Percentiles rank a stretch among this genome's conserved stretches.
Evolutionary conservation across 2,329 filamentous ascomycete genomes (phyloP).

Genomic region (Alternaria arbusti): DNA sequence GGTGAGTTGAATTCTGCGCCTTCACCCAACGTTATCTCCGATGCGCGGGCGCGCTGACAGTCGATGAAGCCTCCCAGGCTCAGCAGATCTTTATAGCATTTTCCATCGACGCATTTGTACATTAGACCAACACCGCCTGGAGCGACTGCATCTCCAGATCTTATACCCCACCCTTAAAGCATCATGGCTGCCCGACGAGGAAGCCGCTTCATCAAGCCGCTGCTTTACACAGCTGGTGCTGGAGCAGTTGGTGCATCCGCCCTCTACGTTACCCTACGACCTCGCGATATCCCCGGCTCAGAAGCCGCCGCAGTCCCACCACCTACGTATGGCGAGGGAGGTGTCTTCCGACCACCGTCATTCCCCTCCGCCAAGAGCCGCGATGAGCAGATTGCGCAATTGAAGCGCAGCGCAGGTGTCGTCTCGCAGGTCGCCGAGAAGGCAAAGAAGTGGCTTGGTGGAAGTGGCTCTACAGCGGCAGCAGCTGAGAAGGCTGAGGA

Average conservation of each 20-base stretch:
- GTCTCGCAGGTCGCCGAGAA: slow-evolving; percentile 36
- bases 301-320: slow-evolving; percentile 73
- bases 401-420: slow-evolving; percentile 60
- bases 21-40: slow-evolving; percentile 13
- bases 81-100: slow-evolving; percentile 17
- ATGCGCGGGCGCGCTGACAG: slow-evolving; percentile 20
- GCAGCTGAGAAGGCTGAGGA: slow-evolving; percentile 42
- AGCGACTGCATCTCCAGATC: slow-evolving; percentile 1
- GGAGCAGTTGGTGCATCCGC: slow-evolving; percentile 61
- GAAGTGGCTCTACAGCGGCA: slow-evolving; percentile 33
- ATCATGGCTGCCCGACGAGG: slow-evolving; percentile 45
- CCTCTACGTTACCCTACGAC: slow-evolving; percentile 70
- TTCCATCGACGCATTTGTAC: slow-evolving; percentile 10
- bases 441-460: slow-evolving; percentile 53
- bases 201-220: slow-evolving; percentile 60
- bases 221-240: slow-evolving; percentile 65
- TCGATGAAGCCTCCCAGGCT: slow-evolving; percentile 11
- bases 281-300: slow-evolving; percentile 73
- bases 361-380: slow-evolving; percentile 70
- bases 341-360: slow-evolving; percentile 69
- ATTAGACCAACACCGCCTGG: slow-evolving; percentile 8
- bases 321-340: slow-evolving; percentile 71
- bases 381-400: slow-evolving; percentile 68
- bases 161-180: slow-evolving; percentile 6
- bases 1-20: slow-evolving; percentile 7